Evolutionary conservation across 495 filamentous ascomycete genomes (phyloP), one percentile per base, ranked within the genome.

Genomic region (Penicillium canariense): DNA sequence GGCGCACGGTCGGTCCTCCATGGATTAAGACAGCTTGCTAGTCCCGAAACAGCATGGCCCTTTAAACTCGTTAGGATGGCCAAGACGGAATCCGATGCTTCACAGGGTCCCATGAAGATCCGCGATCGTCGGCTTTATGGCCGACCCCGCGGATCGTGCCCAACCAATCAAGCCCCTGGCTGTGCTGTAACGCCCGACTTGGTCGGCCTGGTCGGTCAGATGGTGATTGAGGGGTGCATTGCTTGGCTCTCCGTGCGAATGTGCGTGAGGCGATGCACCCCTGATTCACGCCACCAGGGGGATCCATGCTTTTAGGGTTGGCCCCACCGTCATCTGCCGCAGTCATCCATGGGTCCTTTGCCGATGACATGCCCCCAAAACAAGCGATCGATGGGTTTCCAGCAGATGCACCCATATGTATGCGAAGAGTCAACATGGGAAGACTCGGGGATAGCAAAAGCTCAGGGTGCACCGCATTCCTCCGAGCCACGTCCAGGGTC

Each of bases 401-500:
- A 30, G 43, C 43, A 30, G n/a, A 30, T 46, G 43, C 35, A 35
- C 28, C 10, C 18, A 49, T 38, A 2, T 35, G 11, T 20, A 30
- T 31, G 10, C 26, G 43, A 31, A 23, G 43, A 31, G 43, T 46
- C n/a, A 44, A 6, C 15, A 42, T 44, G 36, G n/a, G 49, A 30
- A 44, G 18, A 23, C 28, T 32, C 38, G 17, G 20, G 10, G 49
- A 38, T 23, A 25, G 38, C 14, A 31, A 38, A 12, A 14, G 14
- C 14, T 23, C 8, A 44, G 38, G 36, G 22, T 34, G 18, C 30
- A 52, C 27, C 15, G 49, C 42, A 45, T 45, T 46, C 39, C 40
- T 46, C 40, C 40, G 39, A 53, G 28, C 14, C 38, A 34, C 39
- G 58, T 52, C 27, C n/a, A 55, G 40, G 35, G 15, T n/a, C n/a